A percentile compares a stretch with the other conserved stretches of the same genome.
Evolutionary conservation across 345 rosid species (phyloP).

Genomic region (Kernera saxatilis): DNA sequence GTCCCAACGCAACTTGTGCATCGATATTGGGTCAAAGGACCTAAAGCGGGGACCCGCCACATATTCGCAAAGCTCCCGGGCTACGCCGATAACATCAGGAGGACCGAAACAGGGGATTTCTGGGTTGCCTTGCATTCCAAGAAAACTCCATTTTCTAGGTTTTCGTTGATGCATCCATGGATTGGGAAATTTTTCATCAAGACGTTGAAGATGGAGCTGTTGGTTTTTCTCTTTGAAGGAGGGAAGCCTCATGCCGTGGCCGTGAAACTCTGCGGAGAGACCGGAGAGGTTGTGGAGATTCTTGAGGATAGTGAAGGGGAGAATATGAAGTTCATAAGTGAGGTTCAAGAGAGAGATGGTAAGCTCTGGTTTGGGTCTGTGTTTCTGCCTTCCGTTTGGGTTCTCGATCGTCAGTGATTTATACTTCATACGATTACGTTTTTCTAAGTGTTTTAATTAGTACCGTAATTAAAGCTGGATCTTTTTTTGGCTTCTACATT

Average conservation of each 20-base stretch:
- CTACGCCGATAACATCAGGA: constrained; percentile 56
- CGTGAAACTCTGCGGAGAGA: constrained; percentile 40
- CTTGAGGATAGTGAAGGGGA: constrained; percentile 52
- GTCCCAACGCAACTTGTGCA: constrained; percentile 30
- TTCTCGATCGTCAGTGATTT: constrained; percentile 28
- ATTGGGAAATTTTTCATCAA: constrained; percentile 39
- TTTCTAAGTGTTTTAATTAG: not conserved
- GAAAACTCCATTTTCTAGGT: constrained; percentile 34
- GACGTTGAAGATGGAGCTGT: constrained; percentile 36
- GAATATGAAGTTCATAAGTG: constrained; percentile 50
- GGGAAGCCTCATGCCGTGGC: constrained; percentile 56
- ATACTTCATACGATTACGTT: not conserved
- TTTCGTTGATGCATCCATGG: constrained; percentile 33
- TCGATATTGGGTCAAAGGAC: constrained; percentile 43
- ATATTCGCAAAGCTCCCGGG: constrained; percentile 50
- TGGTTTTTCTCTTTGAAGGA: constrained; percentile 45
- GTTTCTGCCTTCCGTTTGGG: constrained; percentile 47
- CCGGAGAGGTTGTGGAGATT: constrained; percentile 46
- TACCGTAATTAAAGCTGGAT: not conserved
- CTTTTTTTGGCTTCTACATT: not conserved
- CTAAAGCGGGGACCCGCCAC: constrained; percentile 33
- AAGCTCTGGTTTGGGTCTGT: constrained; percentile 38
- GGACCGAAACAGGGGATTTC: constrained; percentile 47
- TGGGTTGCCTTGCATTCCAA: constrained; percentile 55
- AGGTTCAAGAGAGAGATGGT: constrained; percentile 57